A percentile compares a stretch with the other conserved stretches of the same genome.
These are phyloP conservation scores for Arthrocladium fulminans DNA, from an alignment of 2,329 filamentous ascomycete species.

Conservation along the genomic window DNA sequence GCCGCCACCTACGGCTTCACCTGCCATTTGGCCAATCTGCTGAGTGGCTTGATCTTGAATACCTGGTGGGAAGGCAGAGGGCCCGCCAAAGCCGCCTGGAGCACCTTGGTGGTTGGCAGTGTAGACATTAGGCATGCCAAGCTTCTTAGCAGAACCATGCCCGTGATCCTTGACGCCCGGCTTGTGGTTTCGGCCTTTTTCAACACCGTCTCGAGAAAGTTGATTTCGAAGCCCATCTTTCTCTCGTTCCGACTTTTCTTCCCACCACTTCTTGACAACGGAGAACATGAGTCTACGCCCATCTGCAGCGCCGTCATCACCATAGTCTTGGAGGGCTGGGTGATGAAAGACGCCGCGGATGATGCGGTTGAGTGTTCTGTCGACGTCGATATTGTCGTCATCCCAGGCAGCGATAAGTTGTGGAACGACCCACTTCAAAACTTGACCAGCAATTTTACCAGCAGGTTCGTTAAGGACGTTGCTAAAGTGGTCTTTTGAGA, in stretches of 20 bases:
- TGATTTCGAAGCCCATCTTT: constrained; percentile 62
- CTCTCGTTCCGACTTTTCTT: constrained; percentile 51
- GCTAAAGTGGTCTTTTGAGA: constrained; percentile 91
- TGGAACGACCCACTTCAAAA: constrained; percentile 77
- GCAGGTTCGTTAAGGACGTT: constrained; percentile 85
- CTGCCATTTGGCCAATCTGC: constrained; percentile 41
- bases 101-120: constrained; percentile 36
- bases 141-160: constrained; percentile 72
- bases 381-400: constrained; percentile 60
- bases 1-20: constrained; percentile 56
- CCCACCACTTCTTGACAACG: constrained; percentile 80
- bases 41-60: constrained; percentile 15
- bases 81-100: constrained; percentile 26
- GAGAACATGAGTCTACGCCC: constrained; percentile 69
- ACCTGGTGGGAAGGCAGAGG: constrained; percentile 29
- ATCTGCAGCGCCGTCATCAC: constrained; percentile 61
- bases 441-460: constrained; percentile 68
- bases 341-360: constrained; percentile 79
- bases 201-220: constrained; percentile 69
- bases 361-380: constrained; percentile 65
- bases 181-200: constrained; percentile 74
- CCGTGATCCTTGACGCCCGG: constrained; percentile 74
- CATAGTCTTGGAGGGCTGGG: constrained; percentile 64
- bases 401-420: constrained; percentile 86
- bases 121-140: constrained; percentile 63